Percentiles rank a stretch among this genome's conserved stretches.
phyloP scores from a whole-genome alignment of 371 early-diverging fungal genomes.

The Blakeslea trispora region DNA sequence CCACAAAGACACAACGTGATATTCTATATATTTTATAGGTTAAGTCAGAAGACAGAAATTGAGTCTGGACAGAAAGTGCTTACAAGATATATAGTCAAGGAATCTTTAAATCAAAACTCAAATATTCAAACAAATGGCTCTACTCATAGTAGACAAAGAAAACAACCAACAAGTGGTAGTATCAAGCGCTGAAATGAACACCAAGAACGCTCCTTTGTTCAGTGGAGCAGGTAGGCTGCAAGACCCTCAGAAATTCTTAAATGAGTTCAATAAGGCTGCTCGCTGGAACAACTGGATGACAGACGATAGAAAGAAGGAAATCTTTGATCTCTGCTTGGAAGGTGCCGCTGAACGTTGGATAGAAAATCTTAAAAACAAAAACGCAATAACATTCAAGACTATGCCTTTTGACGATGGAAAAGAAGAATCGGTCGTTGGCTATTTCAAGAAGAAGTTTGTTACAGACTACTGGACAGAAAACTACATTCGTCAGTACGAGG shows the following conservation, averaged over 20 bases:
- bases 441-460: conserved; percentile 2
- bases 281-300: conserved; percentile 5
- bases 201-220: not conserved
- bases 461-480: not conserved
- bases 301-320: not conserved
- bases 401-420: not conserved
- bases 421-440: not conserved
- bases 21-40: not conserved
- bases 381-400: no score
- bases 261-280: not conserved
- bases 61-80: not conserved
- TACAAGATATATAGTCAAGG: no score
- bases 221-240: not conserved
- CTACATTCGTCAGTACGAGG: not conserved
- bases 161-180: not conserved
- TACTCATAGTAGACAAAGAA: conserved; percentile 1
- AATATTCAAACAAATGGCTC: not conserved
- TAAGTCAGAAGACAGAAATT: not conserved
- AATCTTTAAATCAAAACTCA: no score
- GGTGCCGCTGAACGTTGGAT: not conserved
- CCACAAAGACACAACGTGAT: no score
- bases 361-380: not conserved
- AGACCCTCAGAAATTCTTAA: not conserved
- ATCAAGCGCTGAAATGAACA: not conserved
- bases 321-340: not conserved